Conservation (phyloP, 2,329 filamentous ascomycete genomes). For the Neofusicoccum ribis region DNA sequence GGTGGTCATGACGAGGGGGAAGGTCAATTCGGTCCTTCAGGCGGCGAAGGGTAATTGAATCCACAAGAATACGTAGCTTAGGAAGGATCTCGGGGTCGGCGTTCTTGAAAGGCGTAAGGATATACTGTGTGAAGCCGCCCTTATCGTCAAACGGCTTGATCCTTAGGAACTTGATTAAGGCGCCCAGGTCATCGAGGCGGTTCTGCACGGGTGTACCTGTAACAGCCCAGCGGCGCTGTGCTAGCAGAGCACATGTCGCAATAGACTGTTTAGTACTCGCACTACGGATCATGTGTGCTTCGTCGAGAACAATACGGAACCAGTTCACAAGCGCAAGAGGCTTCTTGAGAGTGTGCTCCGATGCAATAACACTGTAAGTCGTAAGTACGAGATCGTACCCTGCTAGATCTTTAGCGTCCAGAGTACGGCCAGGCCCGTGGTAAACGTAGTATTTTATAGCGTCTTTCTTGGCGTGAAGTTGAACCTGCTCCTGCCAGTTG, state of each 20-base stretch:
- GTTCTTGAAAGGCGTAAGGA: slow-evolving; percentile 82
- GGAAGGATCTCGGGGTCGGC: slow-evolving; percentile 82
- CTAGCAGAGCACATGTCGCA: slow-evolving; percentile 76
- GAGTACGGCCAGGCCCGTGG: slow-evolving; percentile 76
- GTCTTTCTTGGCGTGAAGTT: slow-evolving; percentile 69
- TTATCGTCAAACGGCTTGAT: slow-evolving; percentile 82
- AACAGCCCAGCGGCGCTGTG: slow-evolving; percentile 89
- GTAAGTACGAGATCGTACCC: slow-evolving; percentile 84
- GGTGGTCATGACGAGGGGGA: slow-evolving; percentile 69
- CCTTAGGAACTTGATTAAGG: slow-evolving; percentile 81
- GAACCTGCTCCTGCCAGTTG: slow-evolving; percentile 94
- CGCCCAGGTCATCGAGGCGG: slow-evolving; percentile 83
- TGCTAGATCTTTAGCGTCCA: slow-evolving; percentile 64
- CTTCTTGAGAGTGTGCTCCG: slow-evolving; percentile 69
- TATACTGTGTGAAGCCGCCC: slow-evolving; percentile 72
- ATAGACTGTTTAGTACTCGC: slow-evolving; percentile 79
- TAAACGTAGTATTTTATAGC: slow-evolving; percentile 77
- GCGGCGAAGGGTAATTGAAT: slow-evolving; percentile 89
- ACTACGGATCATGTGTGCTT: slow-evolving; percentile 93
- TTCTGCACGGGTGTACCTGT: slow-evolving; percentile 97
- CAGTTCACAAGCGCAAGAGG: slow-evolving; percentile 80
- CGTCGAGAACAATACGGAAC: slow-evolving; percentile 92
- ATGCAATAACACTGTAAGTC: slow-evolving; percentile 85
- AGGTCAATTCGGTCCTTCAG: slow-evolving; percentile 83
- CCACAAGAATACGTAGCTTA: slow-evolving; percentile 84